Base-by-base conservation (phyloP, 2,329 filamentous ascomycete species). In the Alternaria metachromatica region DNA sequence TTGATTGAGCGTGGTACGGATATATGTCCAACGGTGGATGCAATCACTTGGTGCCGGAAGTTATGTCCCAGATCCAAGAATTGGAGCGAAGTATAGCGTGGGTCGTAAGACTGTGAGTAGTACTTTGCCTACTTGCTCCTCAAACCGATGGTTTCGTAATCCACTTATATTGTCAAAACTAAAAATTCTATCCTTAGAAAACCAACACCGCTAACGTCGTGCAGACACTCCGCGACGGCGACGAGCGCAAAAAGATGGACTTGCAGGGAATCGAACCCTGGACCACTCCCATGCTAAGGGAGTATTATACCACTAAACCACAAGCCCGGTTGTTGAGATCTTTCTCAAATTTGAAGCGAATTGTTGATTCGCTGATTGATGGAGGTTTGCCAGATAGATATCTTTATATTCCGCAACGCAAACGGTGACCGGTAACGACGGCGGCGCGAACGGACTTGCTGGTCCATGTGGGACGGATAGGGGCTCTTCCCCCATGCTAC, bases 291-390 rank as follows among this genome's bases (percentile, higher is more conserved):
- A 62, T 60, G 50, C 51, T 60, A 55, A 56, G 51, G 58, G 51
- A 60, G 58, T 60, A 55, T 56, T 55, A 60, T 60, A 60, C 58
- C 58, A 60, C 58, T 60, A 60, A 60, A 60, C 58, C 58, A 60
- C 58, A 54, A 60, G 58, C 58, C 58, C 58, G 50, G n/a, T 41
- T 41, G 15, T 41, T 18, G 37, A 41, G 37, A 0, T 41, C 0
- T 0, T 41, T 15, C 37, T 41, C 37, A 18, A 41, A 11, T 41
- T 18, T 41, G 37, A 18, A 6, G 37, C 37, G 37, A 53, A 23
- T 25, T 21, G 43, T 2, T 21, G 18, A 45, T 21, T 45, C 37
- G 43, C 43, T 53, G 21, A 2, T n/a, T 51, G 26, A 33, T 50
- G 46, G 23, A 49, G 23, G 6, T 11, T 13, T 10, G 15, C 6